phyloP scores from a whole-genome alignment of 345 rosid species.

The Acer campestre region DNA sequence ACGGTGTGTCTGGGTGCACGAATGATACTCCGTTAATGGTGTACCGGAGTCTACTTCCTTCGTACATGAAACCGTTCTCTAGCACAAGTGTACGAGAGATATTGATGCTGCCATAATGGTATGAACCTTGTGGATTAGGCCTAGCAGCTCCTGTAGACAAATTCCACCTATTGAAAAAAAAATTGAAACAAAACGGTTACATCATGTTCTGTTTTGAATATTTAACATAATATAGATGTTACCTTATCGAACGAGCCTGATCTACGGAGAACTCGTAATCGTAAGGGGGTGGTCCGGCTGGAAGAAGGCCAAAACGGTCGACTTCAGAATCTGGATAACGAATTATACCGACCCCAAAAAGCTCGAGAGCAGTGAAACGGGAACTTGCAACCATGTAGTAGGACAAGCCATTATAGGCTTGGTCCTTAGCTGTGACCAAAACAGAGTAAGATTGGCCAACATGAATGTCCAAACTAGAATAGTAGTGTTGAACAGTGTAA shows the following conservation, averaged over 20 bases:
- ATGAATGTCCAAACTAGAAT: conserved; percentile 40
- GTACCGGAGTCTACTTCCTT: conserved; percentile 27
- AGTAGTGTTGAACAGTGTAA: conserved; percentile 31
- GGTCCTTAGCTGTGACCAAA: conserved; percentile 36
- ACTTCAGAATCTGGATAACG: conserved; percentile 35
- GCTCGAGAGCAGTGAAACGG: conserved; percentile 32
- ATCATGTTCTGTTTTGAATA: background rate
- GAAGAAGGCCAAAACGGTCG: conserved; percentile 30
- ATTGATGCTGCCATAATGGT: conserved; percentile 43
- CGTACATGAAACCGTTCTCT: conserved; percentile 28
- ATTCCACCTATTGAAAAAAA: conserved; percentile 35
- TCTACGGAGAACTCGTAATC: conserved; percentile 44
- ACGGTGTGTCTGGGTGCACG: conserved; percentile 39
- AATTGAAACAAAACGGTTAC: no score
- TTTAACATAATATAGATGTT: no score
- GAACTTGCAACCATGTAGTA: conserved; percentile 50
- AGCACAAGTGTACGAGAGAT: conserved; percentile 40
- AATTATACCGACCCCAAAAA: conserved; percentile 33
- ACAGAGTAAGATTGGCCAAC: conserved; percentile 46
- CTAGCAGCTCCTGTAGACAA: conserved; percentile 45
- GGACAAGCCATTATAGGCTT: conserved; percentile 18
- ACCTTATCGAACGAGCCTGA: conserved; percentile 49
- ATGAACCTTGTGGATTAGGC: conserved; percentile 59
- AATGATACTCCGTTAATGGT: conserved; percentile 47
- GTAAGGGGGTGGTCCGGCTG: conserved; percentile 24